phyloP scores from a whole-genome alignment of 2,329 filamentous ascomycete genomes.

The Monilinia aucupariae region DNA sequence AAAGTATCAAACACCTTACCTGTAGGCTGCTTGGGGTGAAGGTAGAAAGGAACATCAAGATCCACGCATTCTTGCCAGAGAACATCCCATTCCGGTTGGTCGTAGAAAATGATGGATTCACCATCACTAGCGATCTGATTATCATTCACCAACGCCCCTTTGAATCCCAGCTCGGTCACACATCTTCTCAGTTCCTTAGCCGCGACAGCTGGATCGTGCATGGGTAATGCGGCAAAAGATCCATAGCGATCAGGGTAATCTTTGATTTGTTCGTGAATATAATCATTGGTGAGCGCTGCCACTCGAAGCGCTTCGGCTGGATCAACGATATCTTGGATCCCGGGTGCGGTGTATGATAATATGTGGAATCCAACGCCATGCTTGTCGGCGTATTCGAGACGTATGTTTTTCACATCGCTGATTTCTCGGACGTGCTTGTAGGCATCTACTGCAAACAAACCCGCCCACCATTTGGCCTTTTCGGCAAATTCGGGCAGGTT shows the following conservation, averaged over 20 bases:
- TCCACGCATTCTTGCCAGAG: constrained; percentile 56
- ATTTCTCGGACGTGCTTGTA: constrained; percentile 55
- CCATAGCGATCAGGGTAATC: constrained; percentile 39
- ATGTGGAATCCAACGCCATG: constrained; percentile 47
- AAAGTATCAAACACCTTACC: constrained; percentile 53
- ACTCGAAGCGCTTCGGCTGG: constrained; percentile 39
- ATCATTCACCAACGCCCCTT: constrained; percentile 57
- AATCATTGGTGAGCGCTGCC: constrained; percentile 38
- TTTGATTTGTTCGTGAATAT: constrained; percentile 26
- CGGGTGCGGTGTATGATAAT: constrained; percentile 45
- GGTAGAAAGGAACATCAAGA: constrained; percentile 59
- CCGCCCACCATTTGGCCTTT: constrained; percentile 50
- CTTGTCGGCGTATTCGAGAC: constrained; percentile 42
- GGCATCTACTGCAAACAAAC: constrained; percentile 52
- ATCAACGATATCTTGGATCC: constrained; percentile 44
- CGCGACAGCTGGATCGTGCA: constrained; percentile 49
- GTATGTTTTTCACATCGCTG: constrained; percentile 41
- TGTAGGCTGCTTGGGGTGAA: constrained; percentile 54
- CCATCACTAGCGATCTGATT: constrained; percentile 56
- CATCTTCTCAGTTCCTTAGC: constrained; percentile 47
- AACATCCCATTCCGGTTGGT: constrained; percentile 52
- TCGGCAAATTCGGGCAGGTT: constrained; percentile 39
- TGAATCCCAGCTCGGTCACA: constrained; percentile 53
- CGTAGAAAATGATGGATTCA: constrained; percentile 60
- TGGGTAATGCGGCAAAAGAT: constrained; percentile 46